Evolutionary conservation across 1,284 basidiomycete genomes (phyloP), one percentile per base, ranked within the genome.

Genomic region (Melampsora americana): DNA sequence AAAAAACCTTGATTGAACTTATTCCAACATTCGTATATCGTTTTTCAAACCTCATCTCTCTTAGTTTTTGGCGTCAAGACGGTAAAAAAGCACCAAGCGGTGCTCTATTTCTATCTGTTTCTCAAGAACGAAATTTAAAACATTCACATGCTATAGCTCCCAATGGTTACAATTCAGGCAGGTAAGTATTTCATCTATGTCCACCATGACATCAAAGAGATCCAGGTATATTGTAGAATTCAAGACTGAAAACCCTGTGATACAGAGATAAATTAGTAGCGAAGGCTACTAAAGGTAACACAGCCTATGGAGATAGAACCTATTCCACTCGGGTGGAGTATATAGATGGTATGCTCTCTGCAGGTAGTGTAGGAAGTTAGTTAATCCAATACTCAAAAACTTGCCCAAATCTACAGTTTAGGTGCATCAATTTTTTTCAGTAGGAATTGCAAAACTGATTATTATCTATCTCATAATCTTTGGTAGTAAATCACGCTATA

Each of bases 61-160:
- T n/a, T 20, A 61, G 60, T 28, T 61, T 28, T 61, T 61, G 60
- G 60, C 60, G n/a, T 16, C 60, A 61, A 61, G 23, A 61, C 23
- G 60, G 60, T 6, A 14, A 4, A 28, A 28, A 28, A 26, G 60
- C 60, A 18, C 6, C n/a, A 18, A 61, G 23, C 18, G 60, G 60
- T 26, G 60, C 60, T 6, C 60, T 61, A 4, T 61, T 61, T 61
- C 23, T 26, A 28, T 23, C 60, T 18, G 60, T 61, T 32, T 61
- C 60, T 3, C n/a, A 28, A 61, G 60, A 61, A 32, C 5, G 23
- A 26, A 20, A 61, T 32, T 32, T 61, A 32, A 18, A 26, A 4
- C 14, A 61, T 16, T 16, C n/a, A 16, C 60, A 61, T 26, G 18
- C n/a, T 61, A 61, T 61, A 14, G 14, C n/a, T 26, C 60, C 28